A percentile compares a stretch with the other conserved stretches of the same genome.
Conservation (phyloP, 2,329 filamentous ascomycete genomes). For the Epichloe sibirici region DNA sequence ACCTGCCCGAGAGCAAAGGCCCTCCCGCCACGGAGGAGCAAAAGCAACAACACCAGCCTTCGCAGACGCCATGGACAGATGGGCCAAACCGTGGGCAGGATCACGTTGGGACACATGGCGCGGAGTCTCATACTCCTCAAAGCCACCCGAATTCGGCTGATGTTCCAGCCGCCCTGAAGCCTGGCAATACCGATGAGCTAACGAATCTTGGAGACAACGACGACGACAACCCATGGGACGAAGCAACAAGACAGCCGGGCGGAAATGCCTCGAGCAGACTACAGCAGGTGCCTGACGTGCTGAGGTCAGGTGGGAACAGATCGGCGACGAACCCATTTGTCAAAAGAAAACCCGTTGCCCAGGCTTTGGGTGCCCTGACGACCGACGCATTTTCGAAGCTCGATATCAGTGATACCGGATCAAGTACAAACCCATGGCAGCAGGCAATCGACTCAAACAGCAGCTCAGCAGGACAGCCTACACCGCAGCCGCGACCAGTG, state of each 20-base stretch:
- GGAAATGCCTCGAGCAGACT: background rate
- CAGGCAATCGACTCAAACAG: conserved; percentile 13
- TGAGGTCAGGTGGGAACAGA: conserved; percentile 22
- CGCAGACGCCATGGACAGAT: conserved; percentile 14
- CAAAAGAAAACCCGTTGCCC: conserved; percentile 28
- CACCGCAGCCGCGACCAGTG: conserved; percentile 8
- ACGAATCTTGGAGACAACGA: conserved; percentile 12
- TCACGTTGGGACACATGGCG: conserved; percentile 4
- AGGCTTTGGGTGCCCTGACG: conserved; percentile 11
- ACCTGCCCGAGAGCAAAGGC: background rate
- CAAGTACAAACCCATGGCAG: conserved; percentile 24
- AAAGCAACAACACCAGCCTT: background rate
- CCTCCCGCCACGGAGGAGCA: background rate
- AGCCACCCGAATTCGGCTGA: conserved; percentile 7
- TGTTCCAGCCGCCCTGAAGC: conserved; percentile 21
- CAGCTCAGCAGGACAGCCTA: conserved; percentile 3
- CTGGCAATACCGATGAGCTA: conserved; percentile 15
- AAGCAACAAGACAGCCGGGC: conserved; percentile 11
- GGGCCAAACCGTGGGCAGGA: conserved; percentile 14
- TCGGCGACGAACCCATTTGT: conserved; percentile 41
- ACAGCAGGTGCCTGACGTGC: conserved; percentile 17
- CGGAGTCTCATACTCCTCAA: background rate
- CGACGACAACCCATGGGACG: conserved; percentile 21
- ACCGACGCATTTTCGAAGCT: conserved; percentile 29
- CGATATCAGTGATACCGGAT: conserved; percentile 27